Conservation (phyloP, 139 green algal genomes). For the Asterochloris erici region DNA sequence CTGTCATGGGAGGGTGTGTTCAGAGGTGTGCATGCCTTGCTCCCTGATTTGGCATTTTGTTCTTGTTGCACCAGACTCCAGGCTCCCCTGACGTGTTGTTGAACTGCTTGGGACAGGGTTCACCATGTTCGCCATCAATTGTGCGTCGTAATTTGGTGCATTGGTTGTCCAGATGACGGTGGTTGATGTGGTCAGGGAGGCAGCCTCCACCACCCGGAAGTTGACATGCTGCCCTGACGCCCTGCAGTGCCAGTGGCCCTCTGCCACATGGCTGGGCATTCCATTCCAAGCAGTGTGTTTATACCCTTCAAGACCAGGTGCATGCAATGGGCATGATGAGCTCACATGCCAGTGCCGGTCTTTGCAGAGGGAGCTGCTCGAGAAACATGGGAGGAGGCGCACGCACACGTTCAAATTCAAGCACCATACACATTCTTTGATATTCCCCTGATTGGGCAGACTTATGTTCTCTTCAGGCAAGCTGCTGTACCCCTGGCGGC, state of each 20-base stretch:
- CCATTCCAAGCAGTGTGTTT: neutral
- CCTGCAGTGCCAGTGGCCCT: neutral
- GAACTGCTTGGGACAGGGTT: neutral
- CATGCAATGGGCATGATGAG: neutral
- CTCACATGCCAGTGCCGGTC: neutral
- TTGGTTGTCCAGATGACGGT: too few relatives aligned
- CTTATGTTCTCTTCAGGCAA: conserved; percentile 67
- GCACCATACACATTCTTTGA: conserved; percentile 63
- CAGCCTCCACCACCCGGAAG: too few relatives aligned
- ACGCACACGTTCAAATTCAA: conserved; percentile 35
- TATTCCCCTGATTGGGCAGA: conserved; percentile 77
- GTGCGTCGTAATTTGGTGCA: neutral
- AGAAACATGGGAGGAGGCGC: conserved; percentile 72
- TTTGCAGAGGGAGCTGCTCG: conserved; percentile 54
- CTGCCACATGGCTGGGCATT: neutral
- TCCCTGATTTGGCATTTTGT: neutral
- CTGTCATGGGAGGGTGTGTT: neutral
- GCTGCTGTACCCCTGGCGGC: neutral
- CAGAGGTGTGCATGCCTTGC: neutral
- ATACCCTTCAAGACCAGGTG: neutral
- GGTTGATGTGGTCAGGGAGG: too few relatives aligned
- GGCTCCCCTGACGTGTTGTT: neutral
- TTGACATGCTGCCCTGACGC: too few relatives aligned
- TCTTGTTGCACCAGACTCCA: neutral
- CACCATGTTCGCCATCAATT: neutral